phyloP scores from a whole-genome alignment of 2,329 filamentous ascomycete genomes.

The Pseudocercospora ulei region DNA sequence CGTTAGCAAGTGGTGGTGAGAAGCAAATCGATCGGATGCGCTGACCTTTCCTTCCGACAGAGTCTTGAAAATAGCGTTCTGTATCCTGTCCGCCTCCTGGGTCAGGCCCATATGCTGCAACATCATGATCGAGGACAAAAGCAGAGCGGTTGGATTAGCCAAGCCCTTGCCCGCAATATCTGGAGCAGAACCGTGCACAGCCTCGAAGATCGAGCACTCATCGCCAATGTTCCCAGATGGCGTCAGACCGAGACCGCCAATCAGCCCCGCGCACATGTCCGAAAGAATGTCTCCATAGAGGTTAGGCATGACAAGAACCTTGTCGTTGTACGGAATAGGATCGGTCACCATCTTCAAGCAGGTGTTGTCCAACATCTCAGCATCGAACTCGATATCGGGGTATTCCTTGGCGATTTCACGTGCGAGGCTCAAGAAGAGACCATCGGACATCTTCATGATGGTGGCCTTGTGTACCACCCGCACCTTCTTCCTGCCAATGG shows the following conservation, averaged over 20 bases:
- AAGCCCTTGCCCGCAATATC: slow-evolving; percentile 94
- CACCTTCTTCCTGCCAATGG: slow-evolving; percentile 91
- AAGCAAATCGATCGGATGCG: too few species aligned
- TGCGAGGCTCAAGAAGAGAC: slow-evolving; percentile 87
- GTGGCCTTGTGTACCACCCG: slow-evolving; percentile 98
- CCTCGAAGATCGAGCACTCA: slow-evolving; percentile 99
- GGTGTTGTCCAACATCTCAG: slow-evolving; percentile 96
- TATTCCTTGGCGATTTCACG: slow-evolving; percentile 85
- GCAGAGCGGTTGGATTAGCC: slow-evolving; percentile 91
- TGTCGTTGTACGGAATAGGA: slow-evolving; percentile 94
- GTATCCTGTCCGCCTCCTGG: slow-evolving; percentile 75
- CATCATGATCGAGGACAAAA: slow-evolving; percentile 98
- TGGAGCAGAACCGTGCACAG: slow-evolving; percentile 92
- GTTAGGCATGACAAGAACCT: slow-evolving; percentile 96
- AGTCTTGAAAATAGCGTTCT: slow-evolving; percentile 90
- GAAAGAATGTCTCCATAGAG: slow-evolving; percentile 98
- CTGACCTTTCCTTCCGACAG: slow-evolving; percentile 84
- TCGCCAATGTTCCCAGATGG: slow-evolving; percentile 98
- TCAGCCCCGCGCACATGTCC: slow-evolving; percentile 98
- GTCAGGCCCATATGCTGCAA: slow-evolving; percentile 91
- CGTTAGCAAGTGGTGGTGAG: slow-evolving; percentile 4
- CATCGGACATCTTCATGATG: slow-evolving; percentile 99
- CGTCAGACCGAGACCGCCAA: slow-evolving; percentile 92
- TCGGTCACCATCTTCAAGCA: slow-evolving; percentile 98
- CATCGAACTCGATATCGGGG: slow-evolving; percentile 91